phyloP scores from a whole-genome alignment of 805 yeast species.

The Saccharomycopsis microspora region DNA sequence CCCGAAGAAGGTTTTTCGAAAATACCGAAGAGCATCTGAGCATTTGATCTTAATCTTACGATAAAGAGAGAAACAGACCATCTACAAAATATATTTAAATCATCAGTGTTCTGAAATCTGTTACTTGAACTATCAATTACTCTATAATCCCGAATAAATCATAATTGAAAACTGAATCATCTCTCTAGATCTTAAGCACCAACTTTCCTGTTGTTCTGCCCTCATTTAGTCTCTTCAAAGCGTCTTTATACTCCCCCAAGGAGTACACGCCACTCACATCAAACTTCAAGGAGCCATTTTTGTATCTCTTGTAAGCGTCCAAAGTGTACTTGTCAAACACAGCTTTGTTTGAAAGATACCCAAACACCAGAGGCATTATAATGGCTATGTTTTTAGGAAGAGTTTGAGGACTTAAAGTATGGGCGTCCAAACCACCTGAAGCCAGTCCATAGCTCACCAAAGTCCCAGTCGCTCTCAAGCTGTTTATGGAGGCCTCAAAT shows the following conservation, averaged over 20 bases:
- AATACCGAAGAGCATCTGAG: too few species aligned
- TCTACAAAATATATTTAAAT: too few species aligned
- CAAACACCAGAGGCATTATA: conserved; percentile 47
- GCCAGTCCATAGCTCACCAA: conserved; percentile 77
- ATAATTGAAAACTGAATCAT: too few species aligned
- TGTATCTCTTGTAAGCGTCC: conserved; percentile 30
- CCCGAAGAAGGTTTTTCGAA: too few species aligned
- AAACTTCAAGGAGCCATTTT: conserved; percentile 37
- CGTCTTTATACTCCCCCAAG: conserved; percentile 48
- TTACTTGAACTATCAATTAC: too few species aligned
- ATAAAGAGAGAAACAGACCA: too few species aligned
- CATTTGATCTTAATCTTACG: too few species aligned
- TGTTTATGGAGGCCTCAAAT: conserved; percentile 48
- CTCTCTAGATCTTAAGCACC: conserved; percentile 34
- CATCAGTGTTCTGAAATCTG: too few species aligned
- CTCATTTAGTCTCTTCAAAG: conserved; percentile 46
- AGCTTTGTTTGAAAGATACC: conserved; percentile 41
- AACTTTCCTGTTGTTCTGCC: conserved; percentile 71
- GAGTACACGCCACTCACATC: conserved; percentile 43
- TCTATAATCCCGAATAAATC: too few species aligned
- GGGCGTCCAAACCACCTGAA: conserved; percentile 36
- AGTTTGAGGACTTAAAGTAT: too few species aligned
- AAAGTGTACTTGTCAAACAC: conserved; percentile 43
- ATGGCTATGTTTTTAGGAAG: conserved; percentile 49
- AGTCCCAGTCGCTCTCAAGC: conserved; percentile 61